These are phyloP conservation scores for Didymella arachidicola DNA, from an alignment of 2,329 filamentous ascomycete genomes.

Conservation along the genomic window DNA sequence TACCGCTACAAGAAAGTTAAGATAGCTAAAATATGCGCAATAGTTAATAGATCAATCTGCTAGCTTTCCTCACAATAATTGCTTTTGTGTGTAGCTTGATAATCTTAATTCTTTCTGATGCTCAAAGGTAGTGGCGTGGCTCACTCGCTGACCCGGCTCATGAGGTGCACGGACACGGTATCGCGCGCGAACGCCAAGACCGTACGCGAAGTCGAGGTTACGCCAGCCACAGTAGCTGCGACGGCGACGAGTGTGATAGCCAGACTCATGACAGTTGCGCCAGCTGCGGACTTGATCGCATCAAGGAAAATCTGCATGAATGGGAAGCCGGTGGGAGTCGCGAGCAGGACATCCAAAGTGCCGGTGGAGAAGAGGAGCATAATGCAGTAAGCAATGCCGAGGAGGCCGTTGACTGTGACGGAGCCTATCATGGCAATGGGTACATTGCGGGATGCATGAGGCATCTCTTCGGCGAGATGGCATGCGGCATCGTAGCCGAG, in stretches of 20 bases:
- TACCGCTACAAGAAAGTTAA: too few species aligned
- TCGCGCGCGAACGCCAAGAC: constrained; percentile 54
- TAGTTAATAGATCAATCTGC: too few species aligned
- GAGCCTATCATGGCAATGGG: constrained; percentile 47
- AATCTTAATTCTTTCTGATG: too few species aligned
- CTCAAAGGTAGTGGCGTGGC: too few species aligned
- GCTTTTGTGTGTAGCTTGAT: too few species aligned
- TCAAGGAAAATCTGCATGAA: constrained; percentile 60
- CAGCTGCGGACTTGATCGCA: constrained; percentile 32
- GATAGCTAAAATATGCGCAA: too few species aligned
- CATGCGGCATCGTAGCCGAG: constrained; percentile 54
- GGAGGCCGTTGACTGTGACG: constrained; percentile 54
- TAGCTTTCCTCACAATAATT: too few species aligned
- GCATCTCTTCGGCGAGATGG: constrained; percentile 50
- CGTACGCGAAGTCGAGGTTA: constrained; percentile 50
- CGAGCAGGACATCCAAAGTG: constrained; percentile 50
- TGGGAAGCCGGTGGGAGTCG: constrained; percentile 50
- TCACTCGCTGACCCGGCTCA: too few species aligned
- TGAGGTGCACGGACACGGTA: too few species aligned
- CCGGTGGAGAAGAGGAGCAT: constrained; percentile 57
- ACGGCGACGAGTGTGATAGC: constrained; percentile 25
- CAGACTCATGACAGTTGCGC: constrained; percentile 55
- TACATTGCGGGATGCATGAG: constrained; percentile 35
- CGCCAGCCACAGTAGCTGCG: constrained; percentile 34
- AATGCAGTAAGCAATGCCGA: constrained; percentile 55